Percentiles rank a stretch among this genome's conserved stretches.
Conservation (phyloP, 768 basidiomycete genomes). For the Pisolithus albus region DNA sequence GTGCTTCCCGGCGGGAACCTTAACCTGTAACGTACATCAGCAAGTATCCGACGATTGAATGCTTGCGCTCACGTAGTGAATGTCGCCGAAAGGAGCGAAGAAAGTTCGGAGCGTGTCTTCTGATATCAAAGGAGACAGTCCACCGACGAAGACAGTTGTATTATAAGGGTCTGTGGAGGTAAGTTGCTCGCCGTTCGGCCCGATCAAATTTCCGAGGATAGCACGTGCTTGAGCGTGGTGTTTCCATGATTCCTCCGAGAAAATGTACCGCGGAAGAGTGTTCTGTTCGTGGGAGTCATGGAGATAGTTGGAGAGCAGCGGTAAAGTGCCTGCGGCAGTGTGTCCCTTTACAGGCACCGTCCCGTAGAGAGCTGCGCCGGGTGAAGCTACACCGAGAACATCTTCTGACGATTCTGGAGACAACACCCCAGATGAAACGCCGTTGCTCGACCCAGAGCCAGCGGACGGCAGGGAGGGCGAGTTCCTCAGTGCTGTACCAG, state of each 20-base stretch:
- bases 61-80: slow-evolving; percentile 66
- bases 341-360: slow-evolving; percentile 28
- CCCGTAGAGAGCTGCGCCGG: slow-evolving; percentile 40
- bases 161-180: slow-evolving; percentile 93
- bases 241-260: slow-evolving; percentile 76
- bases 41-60: slow-evolving; percentile 6
- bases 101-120: slow-evolving; percentile 90
- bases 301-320: slow-evolving; percentile 29
- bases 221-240: slow-evolving; percentile 80
- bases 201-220: slow-evolving; percentile 75
- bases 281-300: slow-evolving; percentile 38
- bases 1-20: slow-evolving; percentile 93
- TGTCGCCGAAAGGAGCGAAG: slow-evolving; percentile 89
- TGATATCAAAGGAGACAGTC: slow-evolving; percentile 78
- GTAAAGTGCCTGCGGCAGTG: slow-evolving; percentile 20
- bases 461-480: slow-evolving; percentile 47
- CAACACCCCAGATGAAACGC: slow-evolving; percentile 44
- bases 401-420: slow-evolving; percentile 49
- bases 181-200: slow-evolving; percentile 80
- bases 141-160: slow-evolving; percentile 93
- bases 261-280: slow-evolving; percentile 45
- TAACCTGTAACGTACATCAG: slow-evolving; percentile 50
- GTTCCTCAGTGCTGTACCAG: slow-evolving; percentile 44
- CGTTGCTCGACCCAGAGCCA: slow-evolving; percentile 41
- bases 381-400: slow-evolving; percentile 41